Evolutionary conservation across 805 yeast genomes (phyloP).

Genomic region (Lachancea dasiensis): DNA sequence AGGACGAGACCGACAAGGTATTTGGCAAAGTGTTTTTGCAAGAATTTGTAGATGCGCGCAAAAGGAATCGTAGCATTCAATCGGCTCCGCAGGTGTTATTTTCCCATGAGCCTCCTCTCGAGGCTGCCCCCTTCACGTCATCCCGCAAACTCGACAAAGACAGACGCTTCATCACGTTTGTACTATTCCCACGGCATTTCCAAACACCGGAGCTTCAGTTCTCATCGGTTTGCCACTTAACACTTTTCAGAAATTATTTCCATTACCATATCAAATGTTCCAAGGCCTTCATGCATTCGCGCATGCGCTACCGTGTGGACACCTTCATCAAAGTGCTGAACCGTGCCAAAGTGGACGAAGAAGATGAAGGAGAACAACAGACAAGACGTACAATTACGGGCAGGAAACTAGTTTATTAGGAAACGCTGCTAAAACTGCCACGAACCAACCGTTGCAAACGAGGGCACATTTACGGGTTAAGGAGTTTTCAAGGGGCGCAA

Average conservation of each 20-base stretch:
- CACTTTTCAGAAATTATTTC: conserved; percentile 91
- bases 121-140: conserved; percentile 47
- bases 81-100: conserved; percentile 97
- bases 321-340: conserved; percentile 92
- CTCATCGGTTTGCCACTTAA: conserved; percentile 69
- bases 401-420: conserved; percentile 29
- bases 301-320: conserved; percentile 94
- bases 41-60: conserved; percentile 94
- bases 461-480: background rate
- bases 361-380: conserved; percentile 41
- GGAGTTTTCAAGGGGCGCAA: too few relatives aligned
- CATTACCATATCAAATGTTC: conserved; percentile 98
- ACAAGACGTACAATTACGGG: conserved; percentile 33
- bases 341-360: conserved; percentile 92
- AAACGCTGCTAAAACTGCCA: too few relatives aligned
- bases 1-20: conserved; percentile 93
- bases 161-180: conserved; percentile 52
- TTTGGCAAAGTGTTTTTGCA: conserved; percentile 86
- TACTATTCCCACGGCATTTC: conserved; percentile 83
- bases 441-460: too few relatives aligned
- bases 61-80: conserved; percentile 87
- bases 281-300: conserved; percentile 95
- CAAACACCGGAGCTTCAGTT: conserved; percentile 45
- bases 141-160: conserved; percentile 36
- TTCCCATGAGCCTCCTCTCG: conserved; percentile 93